These are phyloP conservation scores for Euphorbia neoarborescens DNA, from an alignment of 441 rosid species.

Conservation along the genomic window DNA sequence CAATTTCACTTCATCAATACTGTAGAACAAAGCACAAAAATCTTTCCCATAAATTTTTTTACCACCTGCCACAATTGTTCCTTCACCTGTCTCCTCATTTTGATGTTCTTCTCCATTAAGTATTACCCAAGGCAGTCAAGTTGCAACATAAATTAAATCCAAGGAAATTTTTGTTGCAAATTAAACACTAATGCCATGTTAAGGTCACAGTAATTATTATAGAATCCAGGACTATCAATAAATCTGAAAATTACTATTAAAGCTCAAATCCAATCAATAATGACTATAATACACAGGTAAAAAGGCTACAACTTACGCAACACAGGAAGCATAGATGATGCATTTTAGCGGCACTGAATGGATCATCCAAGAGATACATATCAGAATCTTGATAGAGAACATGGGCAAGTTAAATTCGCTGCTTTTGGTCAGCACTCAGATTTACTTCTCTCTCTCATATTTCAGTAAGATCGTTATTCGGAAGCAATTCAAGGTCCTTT, in stretches of 20 bases:
- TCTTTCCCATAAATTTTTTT: no score
- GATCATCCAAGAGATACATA: constrained; percentile 89
- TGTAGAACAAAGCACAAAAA: no score
- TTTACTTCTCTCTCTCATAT: constrained; percentile 97
- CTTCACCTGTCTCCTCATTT: no score
- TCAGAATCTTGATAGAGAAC: constrained; percentile 92
- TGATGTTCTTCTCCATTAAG: no score
- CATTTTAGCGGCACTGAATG: constrained; percentile 97
- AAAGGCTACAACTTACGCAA: no score
- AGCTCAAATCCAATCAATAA: not conserved
- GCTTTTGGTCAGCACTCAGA: constrained; percentile 96
- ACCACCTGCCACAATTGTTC: no score
- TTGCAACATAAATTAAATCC: not conserved
- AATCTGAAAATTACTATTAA: not conserved
- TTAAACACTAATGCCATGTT: not conserved
- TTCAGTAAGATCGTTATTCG: constrained; percentile 82
- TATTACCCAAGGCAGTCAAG: no score
- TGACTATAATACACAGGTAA: not conserved
- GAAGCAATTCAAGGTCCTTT: constrained; percentile 84
- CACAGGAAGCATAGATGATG: no score
- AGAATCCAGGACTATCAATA: not conserved
- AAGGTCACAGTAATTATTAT: not conserved
- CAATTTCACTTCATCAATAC: not conserved
- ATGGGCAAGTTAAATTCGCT: constrained; percentile 92
- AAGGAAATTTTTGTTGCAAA: not conserved